These are phyloP conservation scores for Penicillium paneum DNA, from an alignment of 2,329 filamentous ascomycete species.

Conservation along the genomic window DNA sequence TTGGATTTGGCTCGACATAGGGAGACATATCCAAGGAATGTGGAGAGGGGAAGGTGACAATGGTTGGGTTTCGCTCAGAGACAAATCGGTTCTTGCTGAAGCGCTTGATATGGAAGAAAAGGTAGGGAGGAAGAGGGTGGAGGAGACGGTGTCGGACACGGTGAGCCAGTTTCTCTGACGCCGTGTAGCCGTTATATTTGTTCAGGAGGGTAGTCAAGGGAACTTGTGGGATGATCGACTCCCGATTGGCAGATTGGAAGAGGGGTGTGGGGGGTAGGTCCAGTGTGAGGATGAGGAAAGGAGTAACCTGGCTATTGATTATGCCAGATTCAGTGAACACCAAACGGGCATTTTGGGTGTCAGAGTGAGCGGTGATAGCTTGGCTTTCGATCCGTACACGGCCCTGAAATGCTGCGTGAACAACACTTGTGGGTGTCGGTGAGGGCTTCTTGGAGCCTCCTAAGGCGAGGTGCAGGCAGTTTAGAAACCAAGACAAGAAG, in stretches of 20 bases:
- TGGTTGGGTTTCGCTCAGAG: constrained; percentile 91
- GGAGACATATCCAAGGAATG: constrained; percentile 80
- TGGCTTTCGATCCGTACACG: constrained; percentile 89
- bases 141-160: constrained; percentile 84
- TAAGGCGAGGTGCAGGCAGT: constrained; percentile 86
- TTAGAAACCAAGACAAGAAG: constrained; percentile 95
- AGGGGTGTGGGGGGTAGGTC: constrained; percentile 88
- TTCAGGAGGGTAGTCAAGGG: constrained; percentile 77
- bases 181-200: constrained; percentile 87
- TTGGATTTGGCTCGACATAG: constrained; percentile 84
- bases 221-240: constrained; percentile 82
- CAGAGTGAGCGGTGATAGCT: constrained; percentile 85
- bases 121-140: constrained; percentile 85
- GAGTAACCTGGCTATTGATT: constrained; percentile 71
- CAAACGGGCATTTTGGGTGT: constrained; percentile 73
- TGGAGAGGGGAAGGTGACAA: constrained; percentile 89
- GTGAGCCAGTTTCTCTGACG: constrained; percentile 85
- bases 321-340: constrained; percentile 88
- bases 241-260: constrained; percentile 91
- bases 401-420: constrained; percentile 93
- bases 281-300: constrained; percentile 88
- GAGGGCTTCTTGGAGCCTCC: constrained; percentile 86
- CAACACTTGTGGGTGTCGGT: constrained; percentile 63
- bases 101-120: constrained; percentile 93
- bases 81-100: constrained; percentile 98